A percentile compares a stretch with the other conserved stretches of the same genome.
phyloP scores from a whole-genome alignment of 192 early-diverging fungal genomes.

The Spizellomyces sp. region DNA sequence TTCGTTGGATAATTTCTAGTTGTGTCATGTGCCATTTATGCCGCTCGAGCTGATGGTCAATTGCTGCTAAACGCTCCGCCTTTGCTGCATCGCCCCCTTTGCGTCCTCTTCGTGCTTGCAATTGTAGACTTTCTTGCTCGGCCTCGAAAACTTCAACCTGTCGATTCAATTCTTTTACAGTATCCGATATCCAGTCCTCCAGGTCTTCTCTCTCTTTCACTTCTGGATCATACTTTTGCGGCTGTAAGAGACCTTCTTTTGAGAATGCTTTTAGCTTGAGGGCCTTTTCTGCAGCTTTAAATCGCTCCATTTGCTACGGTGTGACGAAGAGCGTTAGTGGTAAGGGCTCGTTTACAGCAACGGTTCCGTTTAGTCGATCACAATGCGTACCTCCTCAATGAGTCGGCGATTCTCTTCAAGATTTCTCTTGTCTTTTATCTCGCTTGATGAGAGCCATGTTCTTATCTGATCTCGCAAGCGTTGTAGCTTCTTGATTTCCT shows the following conservation, averaged over 20 bases:
- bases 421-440: constrained; percentile 95
- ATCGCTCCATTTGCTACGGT: constrained; percentile 93
- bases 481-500: constrained; percentile 99
- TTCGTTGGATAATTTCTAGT: constrained; percentile 89
- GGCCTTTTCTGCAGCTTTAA: constrained; percentile 97
- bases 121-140: constrained; percentile 76
- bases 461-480: constrained; percentile 96
- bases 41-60: constrained; percentile 81
- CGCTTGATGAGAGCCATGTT: constrained; percentile 90
- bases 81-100: constrained; percentile 77
- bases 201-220: constrained; percentile 89
- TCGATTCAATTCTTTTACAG: constrained; percentile 78
- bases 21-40: constrained; percentile 90
- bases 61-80: constrained; percentile 65
- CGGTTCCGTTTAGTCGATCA: neutral
- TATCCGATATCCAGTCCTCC: constrained; percentile 80
- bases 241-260: constrained; percentile 85
- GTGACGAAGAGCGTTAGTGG: neutral
- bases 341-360: constrained; percentile 1
- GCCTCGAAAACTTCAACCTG: constrained; percentile 95
- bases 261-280: constrained; percentile 99
- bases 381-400: constrained; percentile 74
- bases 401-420: constrained; percentile 89
- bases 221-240: constrained; percentile 87
- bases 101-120: constrained; percentile 68